These are phyloP conservation scores for Ploettnerulaceae sp. DNA, from an alignment of 2,329 filamentous ascomycete species.

Conservation along the genomic window DNA sequence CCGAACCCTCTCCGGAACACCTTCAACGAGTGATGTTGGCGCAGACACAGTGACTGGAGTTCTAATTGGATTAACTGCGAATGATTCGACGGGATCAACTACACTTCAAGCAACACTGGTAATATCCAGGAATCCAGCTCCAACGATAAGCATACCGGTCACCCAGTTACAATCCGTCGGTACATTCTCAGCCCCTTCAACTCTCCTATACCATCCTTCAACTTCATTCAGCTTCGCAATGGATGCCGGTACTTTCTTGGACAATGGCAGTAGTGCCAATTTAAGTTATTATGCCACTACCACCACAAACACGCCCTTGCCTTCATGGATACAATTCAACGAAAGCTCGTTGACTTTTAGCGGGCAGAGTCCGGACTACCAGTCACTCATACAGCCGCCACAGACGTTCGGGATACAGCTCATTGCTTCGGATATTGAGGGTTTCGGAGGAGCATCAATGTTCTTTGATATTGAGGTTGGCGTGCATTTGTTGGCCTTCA, in stretches of 20 bases:
- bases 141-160: slow-evolving; percentile 49
- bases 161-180: slow-evolving; percentile 55
- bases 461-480: slow-evolving; percentile 69
- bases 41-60: slow-evolving; percentile 45
- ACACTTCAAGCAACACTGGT: slow-evolving; percentile 66
- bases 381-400: slow-evolving; percentile 59
- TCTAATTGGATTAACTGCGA: slow-evolving; percentile 61
- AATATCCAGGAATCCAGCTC: slow-evolving; percentile 54
- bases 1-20: slow-evolving; percentile 67
- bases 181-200: slow-evolving; percentile 54
- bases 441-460: slow-evolving; percentile 63
- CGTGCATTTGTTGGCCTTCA: slow-evolving; percentile 62
- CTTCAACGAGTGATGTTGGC: slow-evolving; percentile 49
- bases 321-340: slow-evolving; percentile 80
- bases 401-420: slow-evolving; percentile 68
- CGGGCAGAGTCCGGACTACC: slow-evolving; percentile 63
- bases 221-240: slow-evolving; percentile 50
- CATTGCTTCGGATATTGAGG: slow-evolving; percentile 74
- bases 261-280: slow-evolving; percentile 36
- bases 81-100: slow-evolving; percentile 58
- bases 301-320: slow-evolving; percentile 72
- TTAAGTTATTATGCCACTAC: slow-evolving; percentile 75
- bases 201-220: slow-evolving; percentile 52
- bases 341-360: slow-evolving; percentile 58
- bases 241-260: slow-evolving; percentile 57